These are phyloP conservation scores for Kingdonia uniflora DNA, from an alignment of 164 flowering plant genomes.

Conservation along the genomic window DNA sequence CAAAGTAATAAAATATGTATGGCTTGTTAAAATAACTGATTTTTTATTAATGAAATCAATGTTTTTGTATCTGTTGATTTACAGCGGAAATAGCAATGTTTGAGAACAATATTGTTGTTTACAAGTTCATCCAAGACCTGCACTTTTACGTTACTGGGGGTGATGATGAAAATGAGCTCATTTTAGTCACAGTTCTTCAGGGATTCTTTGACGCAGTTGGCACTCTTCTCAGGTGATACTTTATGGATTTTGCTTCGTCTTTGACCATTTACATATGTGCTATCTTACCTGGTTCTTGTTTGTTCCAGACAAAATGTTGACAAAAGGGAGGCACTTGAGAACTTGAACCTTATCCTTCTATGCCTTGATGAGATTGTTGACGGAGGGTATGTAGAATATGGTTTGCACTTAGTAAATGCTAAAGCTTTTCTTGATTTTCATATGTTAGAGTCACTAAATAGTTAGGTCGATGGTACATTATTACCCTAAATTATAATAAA, in stretches of 20 bases:
- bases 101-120: slow-evolving; percentile 33
- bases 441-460: too few species aligned
- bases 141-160: slow-evolving; percentile 48
- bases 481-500: too few species aligned
- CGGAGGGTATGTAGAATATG: slow-evolving; percentile 43
- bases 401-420: background rate
- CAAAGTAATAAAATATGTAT: too few species aligned
- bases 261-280: slow-evolving; percentile 1
- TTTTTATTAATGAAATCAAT: too few species aligned
- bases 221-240: slow-evolving; percentile 33
- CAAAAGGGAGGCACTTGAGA: slow-evolving; percentile 57
- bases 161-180: slow-evolving; percentile 45
- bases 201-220: slow-evolving; percentile 52
- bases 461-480: too few species aligned
- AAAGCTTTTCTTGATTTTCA: too few species aligned
- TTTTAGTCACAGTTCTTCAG: slow-evolving; percentile 47
- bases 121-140: slow-evolving; percentile 38
- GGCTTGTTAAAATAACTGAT: too few species aligned
- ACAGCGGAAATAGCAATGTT: slow-evolving; percentile 43
- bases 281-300: slow-evolving; percentile 3
- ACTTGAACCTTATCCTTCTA: slow-evolving; percentile 49
- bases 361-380: slow-evolving; percentile 72
- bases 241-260: slow-evolving; percentile 6
- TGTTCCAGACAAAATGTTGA: slow-evolving; percentile 45
- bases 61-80: slow-evolving; percentile 6